Percentiles rank a stretch among this genome's conserved stretches.
phyloP scores from a whole-genome alignment of 768 basidiomycete species.

The Tephrocybe sp. region DNA sequence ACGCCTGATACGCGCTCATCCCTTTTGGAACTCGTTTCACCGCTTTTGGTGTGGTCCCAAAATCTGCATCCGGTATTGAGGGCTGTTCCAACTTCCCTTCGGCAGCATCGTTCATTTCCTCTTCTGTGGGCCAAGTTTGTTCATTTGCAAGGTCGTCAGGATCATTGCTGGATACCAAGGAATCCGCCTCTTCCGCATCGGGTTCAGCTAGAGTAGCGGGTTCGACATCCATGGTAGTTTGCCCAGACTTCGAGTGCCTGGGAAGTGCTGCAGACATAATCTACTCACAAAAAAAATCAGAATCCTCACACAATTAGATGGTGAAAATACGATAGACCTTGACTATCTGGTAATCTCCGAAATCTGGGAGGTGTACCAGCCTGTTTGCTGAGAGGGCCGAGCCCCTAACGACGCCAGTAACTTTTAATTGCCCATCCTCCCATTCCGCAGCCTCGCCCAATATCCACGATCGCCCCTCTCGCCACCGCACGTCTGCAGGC shows the following conservation, averaged over 20 bases:
- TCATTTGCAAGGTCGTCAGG: slow-evolving; percentile 91
- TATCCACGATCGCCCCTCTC: slow-evolving; percentile 76
- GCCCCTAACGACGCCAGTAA: slow-evolving; percentile 89
- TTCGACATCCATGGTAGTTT: slow-evolving; percentile 65
- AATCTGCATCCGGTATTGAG: slow-evolving; percentile 58
- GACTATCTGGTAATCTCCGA: slow-evolving; percentile 83
- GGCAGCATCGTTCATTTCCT: slow-evolving; percentile 67
- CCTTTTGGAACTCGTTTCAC: slow-evolving; percentile 91
- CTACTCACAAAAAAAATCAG: slow-evolving; percentile 38
- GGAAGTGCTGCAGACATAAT: slow-evolving; percentile 62
- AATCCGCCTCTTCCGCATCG: slow-evolving; percentile 67
- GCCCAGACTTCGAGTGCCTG: slow-evolving; percentile 32
- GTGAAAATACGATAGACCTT: slow-evolving; percentile 49
- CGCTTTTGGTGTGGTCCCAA: slow-evolving; percentile 74
- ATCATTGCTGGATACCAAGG: slow-evolving; percentile 81
- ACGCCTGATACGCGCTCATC: slow-evolving; percentile 94
- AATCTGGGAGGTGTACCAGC: slow-evolving; percentile 82
- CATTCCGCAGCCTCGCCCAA: slow-evolving; percentile 63
- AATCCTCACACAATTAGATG: not conserved
- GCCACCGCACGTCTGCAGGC: slow-evolving; percentile 77
- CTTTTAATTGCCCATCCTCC: slow-evolving; percentile 58
- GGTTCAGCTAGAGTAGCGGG: slow-evolving; percentile 64
- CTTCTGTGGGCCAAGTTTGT: slow-evolving; percentile 98
- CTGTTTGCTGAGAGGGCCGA: slow-evolving; percentile 74
- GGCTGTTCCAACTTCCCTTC: slow-evolving; percentile 25